phyloP scores from a whole-genome alignment of 2,329 filamentous ascomycete species.

The Sclerotiophoma versabilis region DNA sequence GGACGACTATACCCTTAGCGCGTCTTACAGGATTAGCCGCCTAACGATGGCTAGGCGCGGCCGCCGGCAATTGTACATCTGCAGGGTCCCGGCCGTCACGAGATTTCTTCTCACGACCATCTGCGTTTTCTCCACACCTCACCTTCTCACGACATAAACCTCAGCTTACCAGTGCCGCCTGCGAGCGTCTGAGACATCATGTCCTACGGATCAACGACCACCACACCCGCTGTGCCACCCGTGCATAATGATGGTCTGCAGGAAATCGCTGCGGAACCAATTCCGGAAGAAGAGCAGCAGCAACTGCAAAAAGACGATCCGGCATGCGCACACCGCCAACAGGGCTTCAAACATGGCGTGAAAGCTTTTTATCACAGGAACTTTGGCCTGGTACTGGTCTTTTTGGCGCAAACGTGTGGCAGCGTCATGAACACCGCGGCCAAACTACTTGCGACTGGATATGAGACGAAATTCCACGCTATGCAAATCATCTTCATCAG shows the following conservation, averaged over 20 bases:
- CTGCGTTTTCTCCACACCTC: neutral
- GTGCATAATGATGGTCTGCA: slow-evolving; percentile 2
- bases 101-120: slow-evolving; percentile 4
- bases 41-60: slow-evolving; percentile 13
- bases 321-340: neutral
- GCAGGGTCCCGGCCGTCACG: neutral
- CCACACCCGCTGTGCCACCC: neutral
- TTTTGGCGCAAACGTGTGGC: slow-evolving; percentile 50
- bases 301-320: slow-evolving; percentile 11
- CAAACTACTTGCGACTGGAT: slow-evolving; percentile 34
- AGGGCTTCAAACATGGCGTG: slow-evolving; percentile 5
- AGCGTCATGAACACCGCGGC: slow-evolving; percentile 37
- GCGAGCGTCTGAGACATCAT: slow-evolving; percentile 4
- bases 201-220: slow-evolving; percentile 21
- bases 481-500: slow-evolving; percentile 74
- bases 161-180: neutral
- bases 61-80: slow-evolving; percentile 4
- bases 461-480: slow-evolving; percentile 37
- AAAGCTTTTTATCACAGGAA: slow-evolving; percentile 31
- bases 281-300: slow-evolving; percentile 9
- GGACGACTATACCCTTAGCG: no score
- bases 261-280: slow-evolving; percentile 11
- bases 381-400: slow-evolving; percentile 34
- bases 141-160: no score
- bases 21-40: neutral